phyloP scores from a whole-genome alignment of 192 early-diverging fungal genomes.

The Chytriomyces sp. region DNA sequence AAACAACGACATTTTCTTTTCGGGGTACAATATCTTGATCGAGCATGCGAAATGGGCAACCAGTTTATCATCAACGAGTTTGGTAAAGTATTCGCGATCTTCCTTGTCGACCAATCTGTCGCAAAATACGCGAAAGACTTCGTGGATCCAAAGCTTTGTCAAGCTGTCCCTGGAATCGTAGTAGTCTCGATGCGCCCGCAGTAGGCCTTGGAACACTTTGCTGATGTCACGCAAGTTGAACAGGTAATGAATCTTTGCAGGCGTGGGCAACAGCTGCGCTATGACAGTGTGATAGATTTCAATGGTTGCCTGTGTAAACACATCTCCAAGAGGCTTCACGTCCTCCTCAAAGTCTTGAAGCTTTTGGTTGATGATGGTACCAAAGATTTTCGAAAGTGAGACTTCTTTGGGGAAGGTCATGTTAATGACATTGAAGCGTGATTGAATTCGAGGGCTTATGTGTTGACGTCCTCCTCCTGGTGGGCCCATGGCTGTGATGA shows the following conservation, averaged over 20 bases:
- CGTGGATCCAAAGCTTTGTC: conserved; percentile 63
- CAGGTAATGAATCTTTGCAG: conserved; percentile 65
- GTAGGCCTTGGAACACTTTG: conserved; percentile 65
- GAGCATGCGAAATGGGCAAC: conserved; percentile 49
- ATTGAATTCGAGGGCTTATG: conserved; percentile 59
- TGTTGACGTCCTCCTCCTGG: conserved; percentile 64
- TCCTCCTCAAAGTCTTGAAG: conserved; percentile 62
- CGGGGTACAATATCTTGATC: conserved; percentile 55
- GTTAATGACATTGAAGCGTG: conserved; percentile 62
- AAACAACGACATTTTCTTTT: conserved; percentile 57
- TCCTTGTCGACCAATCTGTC: conserved; percentile 61
- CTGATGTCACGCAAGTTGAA: conserved; percentile 68
- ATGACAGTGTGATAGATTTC: conserved; percentile 62
- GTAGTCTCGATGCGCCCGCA: conserved; percentile 60
- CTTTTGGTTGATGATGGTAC: conserved; percentile 63
- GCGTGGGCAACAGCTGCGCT: conserved; percentile 61
- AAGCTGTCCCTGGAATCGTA: conserved; percentile 58
- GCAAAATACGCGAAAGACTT: conserved; percentile 58
- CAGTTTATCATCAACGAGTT: conserved; percentile 63
- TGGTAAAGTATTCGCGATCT: conserved; percentile 56
- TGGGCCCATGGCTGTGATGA: conserved; percentile 62
- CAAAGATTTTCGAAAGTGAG: conserved; percentile 56
- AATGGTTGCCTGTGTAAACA: conserved; percentile 60
- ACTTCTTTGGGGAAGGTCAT: conserved; percentile 63
- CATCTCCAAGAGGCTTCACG: conserved; percentile 58